phyloP scores from a whole-genome alignment of 225 moss, liverwort and hornwort genomes.

The Physcomitrium patens region DNA sequence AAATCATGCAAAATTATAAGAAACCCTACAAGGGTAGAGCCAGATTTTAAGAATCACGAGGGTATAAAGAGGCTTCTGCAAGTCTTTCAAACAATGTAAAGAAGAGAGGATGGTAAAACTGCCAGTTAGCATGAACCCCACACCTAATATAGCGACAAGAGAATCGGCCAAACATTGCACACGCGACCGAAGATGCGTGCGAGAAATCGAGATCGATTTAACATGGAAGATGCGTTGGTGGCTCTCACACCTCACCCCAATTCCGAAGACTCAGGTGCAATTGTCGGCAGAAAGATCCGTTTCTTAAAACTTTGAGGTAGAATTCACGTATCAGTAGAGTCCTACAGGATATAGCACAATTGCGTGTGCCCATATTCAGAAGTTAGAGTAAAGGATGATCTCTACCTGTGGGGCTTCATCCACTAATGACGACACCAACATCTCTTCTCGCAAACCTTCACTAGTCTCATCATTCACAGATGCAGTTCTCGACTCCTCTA shows the following conservation, averaged over 20 bases:
- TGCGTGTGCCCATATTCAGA: not conserved
- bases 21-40: conserved; percentile 1
- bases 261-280: not conserved
- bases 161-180: not conserved
- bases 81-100: not conserved
- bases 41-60: not conserved
- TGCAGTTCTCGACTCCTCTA: conserved; percentile 9
- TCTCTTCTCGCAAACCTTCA: conserved; percentile 39
- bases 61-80: conserved; percentile 13
- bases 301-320: not conserved
- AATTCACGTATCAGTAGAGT: too few species aligned
- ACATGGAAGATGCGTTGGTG: not conserved
- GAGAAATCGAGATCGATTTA: not conserved
- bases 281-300: not conserved
- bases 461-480: not conserved
- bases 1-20: conserved; percentile 4
- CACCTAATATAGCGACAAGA: not conserved
- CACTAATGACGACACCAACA: conserved; percentile 41
- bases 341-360: not conserved
- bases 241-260: conserved; percentile 7
- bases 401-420: conserved; percentile 51
- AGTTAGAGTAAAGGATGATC: not conserved
- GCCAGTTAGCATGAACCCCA: not conserved
- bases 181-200: not conserved
- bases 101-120: not conserved